Evolutionary conservation across 345 rosid species (phyloP), one percentile per base, ranked within the genome.

Genomic region (Brassica nigra): DNA sequence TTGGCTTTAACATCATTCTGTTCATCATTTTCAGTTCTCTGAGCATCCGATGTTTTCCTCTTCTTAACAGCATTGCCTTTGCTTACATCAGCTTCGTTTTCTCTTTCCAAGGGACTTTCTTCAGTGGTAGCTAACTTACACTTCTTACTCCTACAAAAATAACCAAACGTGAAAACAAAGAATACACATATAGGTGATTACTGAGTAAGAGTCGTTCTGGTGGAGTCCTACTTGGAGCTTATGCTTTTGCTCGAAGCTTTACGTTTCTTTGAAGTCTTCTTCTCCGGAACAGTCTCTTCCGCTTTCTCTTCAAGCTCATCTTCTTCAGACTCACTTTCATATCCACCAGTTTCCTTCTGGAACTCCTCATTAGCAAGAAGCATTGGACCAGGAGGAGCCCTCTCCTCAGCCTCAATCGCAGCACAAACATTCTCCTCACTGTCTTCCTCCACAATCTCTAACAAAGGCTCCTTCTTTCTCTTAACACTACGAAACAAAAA

Each of bases 351-450:
- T 81, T 89, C 95, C 84, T 87, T 84, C 30, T 85, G 78, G 66
- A 93, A 90, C 47, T 90, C 97, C 83, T 87, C 97, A 85, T 83
- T 84, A 3, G 88, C 87, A 12, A 93, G 85, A 76, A 89, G 90
- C 78, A 81, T 86, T 77, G 76, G 70, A 54, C 78, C 88, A 0
- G 77, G 62, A 66, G 6, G 57, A 31, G 36, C 86, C 62, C 86
- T 83, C 34, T 88, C 87, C 28, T 78, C 82, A 33, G 67, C 68
- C 76, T 85, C 85, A n/a, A 79, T 80, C 36, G 55, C 88, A 42
- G 70, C 75, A 78, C 81, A 76, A 0, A 63, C 71, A 80, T 82
- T 76, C 49, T 39, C 77, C 63, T 68, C 89, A n/a, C 85, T 75
- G 16, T 33, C 78, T 52, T 78, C 75, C 67, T 36, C 71, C 9